These are phyloP conservation scores for Aschersonia sp. DNA, from an alignment of 2,329 filamentous ascomycete genomes.

Conservation along the genomic window DNA sequence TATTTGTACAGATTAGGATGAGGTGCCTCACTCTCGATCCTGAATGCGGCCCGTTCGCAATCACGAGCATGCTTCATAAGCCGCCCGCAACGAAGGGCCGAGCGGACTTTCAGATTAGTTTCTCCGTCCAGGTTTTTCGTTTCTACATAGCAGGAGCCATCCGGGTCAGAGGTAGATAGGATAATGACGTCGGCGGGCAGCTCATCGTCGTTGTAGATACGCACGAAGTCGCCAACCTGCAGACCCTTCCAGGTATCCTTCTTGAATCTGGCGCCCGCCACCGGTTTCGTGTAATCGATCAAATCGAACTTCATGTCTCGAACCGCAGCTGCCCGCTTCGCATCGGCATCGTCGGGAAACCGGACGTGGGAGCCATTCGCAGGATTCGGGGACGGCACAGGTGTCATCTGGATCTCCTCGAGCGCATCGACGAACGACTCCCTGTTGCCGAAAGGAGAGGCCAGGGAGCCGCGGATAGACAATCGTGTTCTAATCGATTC, in stretches of 20 bases:
- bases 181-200: slow-evolving; percentile 89
- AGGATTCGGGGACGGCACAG: slow-evolving; percentile 66
- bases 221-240: slow-evolving; percentile 89
- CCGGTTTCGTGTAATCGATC: slow-evolving; percentile 55
- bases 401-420: slow-evolving; percentile 88
- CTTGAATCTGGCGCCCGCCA: slow-evolving; percentile 70
- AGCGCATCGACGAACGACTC: slow-evolving; percentile 38
- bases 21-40: slow-evolving; percentile 78
- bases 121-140: slow-evolving; percentile 97
- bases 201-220: slow-evolving; percentile 91
- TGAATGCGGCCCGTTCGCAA: slow-evolving; percentile 79
- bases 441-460: slow-evolving; percentile 38
- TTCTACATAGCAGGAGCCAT: slow-evolving; percentile 93
- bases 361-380: slow-evolving; percentile 23
- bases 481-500: slow-evolving; percentile 20
- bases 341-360: slow-evolving; percentile 22
- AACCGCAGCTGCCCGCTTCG: slow-evolving; percentile 21
- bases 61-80: slow-evolving; percentile 77
- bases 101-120: slow-evolving; percentile 91
- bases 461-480: slow-evolving; percentile 21
- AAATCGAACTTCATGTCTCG: slow-evolving; percentile 40
- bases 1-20: slow-evolving; percentile 95
- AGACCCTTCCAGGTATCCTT: slow-evolving; percentile 92
- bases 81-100: slow-evolving; percentile 75
- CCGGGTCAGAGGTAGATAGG: slow-evolving; percentile 80